phyloP scores from a whole-genome alignment of 768 basidiomycete species.

The Pleurotus platypus region DNA sequence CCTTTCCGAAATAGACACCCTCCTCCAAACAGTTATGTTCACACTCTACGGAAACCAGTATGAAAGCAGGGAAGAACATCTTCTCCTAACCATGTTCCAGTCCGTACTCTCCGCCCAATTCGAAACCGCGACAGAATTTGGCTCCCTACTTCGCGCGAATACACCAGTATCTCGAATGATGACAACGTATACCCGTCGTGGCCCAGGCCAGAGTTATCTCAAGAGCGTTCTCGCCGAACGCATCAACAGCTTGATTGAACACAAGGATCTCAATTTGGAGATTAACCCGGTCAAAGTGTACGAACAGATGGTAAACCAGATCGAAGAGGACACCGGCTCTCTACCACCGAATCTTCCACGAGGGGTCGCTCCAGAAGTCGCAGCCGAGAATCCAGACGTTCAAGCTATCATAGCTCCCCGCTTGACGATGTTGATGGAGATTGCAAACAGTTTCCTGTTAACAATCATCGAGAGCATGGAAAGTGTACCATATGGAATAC shows the following conservation, averaged over 20 bases:
- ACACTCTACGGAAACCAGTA: constrained; percentile 99
- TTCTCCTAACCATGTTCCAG: constrained; percentile 99
- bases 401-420: constrained; percentile 98
- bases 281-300: constrained; percentile 99
- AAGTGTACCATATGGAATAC: constrained; percentile 96
- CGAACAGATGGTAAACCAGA: constrained; percentile 99
- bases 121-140: constrained; percentile 98
- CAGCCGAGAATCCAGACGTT: constrained; percentile 90
- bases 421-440: constrained; percentile 99
- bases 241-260: constrained; percentile 98
- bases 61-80: constrained; percentile 96
- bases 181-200: constrained; percentile 99
- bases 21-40: constrained; percentile 99
- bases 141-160: constrained; percentile 96
- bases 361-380: constrained; percentile 92
- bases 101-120: constrained; percentile 98
- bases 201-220: constrained; percentile 97
- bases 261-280: constrained; percentile 98
- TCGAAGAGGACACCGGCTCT: constrained; percentile 94
- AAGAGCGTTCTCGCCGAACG: constrained; percentile 97
- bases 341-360: constrained; percentile 89
- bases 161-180: constrained; percentile 99
- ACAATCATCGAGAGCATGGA: constrained; percentile 99
- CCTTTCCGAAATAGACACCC: constrained; percentile 95
- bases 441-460: constrained; percentile 94